Conservation (phyloP, 2,329 filamentous ascomycete species). For the Fusarium floridanum region DNA sequence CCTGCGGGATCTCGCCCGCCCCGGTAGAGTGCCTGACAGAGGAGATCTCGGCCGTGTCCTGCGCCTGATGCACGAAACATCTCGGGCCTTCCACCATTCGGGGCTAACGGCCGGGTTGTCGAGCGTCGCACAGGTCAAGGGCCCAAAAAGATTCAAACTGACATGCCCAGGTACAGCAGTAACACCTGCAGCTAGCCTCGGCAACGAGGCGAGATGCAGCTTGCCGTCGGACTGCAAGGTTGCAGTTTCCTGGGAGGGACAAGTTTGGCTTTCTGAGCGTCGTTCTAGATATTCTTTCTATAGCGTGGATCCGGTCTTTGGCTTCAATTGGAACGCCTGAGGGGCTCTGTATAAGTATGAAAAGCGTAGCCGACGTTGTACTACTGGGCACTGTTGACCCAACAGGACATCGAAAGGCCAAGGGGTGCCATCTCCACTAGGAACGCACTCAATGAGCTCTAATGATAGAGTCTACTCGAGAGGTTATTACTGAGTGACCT, state of each 20-base stretch:
- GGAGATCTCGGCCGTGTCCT: slow-evolving; percentile 22
- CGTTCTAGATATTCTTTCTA: neutral
- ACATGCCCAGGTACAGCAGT: slow-evolving; percentile 14
- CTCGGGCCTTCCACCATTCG: slow-evolving; percentile 25
- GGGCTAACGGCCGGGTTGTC: slow-evolving; percentile 19
- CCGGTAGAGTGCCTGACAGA: slow-evolving; percentile 1
- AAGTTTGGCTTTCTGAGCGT: neutral
- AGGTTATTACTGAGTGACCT: neutral
- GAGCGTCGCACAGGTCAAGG: slow-evolving; percentile 13
- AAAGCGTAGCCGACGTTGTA: neutral
- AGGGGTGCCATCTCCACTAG: neutral
- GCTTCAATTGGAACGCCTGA: neutral
- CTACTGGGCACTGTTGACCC: neutral
- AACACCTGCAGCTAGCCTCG: slow-evolving; percentile 38
- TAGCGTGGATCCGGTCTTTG: neutral
- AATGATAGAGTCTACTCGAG: neutral
- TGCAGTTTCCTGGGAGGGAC: neutral
- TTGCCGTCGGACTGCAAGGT: slow-evolving; percentile 18
- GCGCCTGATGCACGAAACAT: slow-evolving; percentile 15
- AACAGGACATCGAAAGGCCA: neutral
- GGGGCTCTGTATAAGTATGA: neutral
- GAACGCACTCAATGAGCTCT: neutral
- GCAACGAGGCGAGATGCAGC: slow-evolving; percentile 37
- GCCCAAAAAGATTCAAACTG: slow-evolving; percentile 12
- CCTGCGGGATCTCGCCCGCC: slow-evolving; percentile 26